Percentiles rank a stretch among this genome's conserved stretches.
These are phyloP conservation scores for Neonectria neomacrospora DNA, from an alignment of 2,329 filamentous ascomycete genomes.

Conservation along the genomic window DNA sequence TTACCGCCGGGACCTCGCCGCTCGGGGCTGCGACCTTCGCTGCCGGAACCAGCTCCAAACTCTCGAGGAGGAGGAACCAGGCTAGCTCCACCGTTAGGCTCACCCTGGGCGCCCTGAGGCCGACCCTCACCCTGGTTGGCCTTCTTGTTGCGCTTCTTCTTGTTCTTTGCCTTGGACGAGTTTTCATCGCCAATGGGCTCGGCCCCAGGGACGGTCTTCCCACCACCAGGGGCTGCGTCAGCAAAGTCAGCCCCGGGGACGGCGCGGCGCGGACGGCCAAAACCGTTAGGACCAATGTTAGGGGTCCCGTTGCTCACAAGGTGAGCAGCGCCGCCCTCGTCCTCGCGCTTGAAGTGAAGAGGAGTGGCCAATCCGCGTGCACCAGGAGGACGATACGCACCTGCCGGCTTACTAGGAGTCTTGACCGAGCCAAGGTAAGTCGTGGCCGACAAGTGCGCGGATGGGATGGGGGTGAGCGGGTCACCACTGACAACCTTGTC, in stretches of 20 bases:
- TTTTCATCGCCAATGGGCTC: slow-evolving; percentile 74
- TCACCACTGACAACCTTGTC: slow-evolving; percentile 71
- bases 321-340: slow-evolving; percentile 93
- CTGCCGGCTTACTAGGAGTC: slow-evolving; percentile 95
- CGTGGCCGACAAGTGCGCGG: slow-evolving; percentile 83
- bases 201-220: slow-evolving; percentile 73
- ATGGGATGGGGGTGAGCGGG: slow-evolving; percentile 78
- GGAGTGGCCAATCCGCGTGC: slow-evolving; percentile 90
- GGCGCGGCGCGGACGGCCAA: slow-evolving; percentile 77
- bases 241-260: slow-evolving; percentile 88
- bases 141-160: slow-evolving; percentile 97
- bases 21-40: slow-evolving; percentile 73
- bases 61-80: slow-evolving; percentile 60
- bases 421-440: slow-evolving; percentile 87
- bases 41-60: slow-evolving; percentile 52
- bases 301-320: slow-evolving; percentile 81
- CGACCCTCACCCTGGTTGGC: slow-evolving; percentile 80
- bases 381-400: slow-evolving; percentile 94
- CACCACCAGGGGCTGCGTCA: slow-evolving; percentile 74
- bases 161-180: slow-evolving; percentile 92
- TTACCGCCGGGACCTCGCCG: slow-evolving; percentile 59
- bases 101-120: slow-evolving; percentile 45
- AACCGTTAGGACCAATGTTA: slow-evolving; percentile 80
- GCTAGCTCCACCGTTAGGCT: slow-evolving; percentile 58
- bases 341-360: slow-evolving; percentile 95